Percentiles rank a stretch among this genome's conserved stretches.
Conservation (phyloP, 805 yeast genomes). For the Wickerhamomyces mucosus region DNA sequence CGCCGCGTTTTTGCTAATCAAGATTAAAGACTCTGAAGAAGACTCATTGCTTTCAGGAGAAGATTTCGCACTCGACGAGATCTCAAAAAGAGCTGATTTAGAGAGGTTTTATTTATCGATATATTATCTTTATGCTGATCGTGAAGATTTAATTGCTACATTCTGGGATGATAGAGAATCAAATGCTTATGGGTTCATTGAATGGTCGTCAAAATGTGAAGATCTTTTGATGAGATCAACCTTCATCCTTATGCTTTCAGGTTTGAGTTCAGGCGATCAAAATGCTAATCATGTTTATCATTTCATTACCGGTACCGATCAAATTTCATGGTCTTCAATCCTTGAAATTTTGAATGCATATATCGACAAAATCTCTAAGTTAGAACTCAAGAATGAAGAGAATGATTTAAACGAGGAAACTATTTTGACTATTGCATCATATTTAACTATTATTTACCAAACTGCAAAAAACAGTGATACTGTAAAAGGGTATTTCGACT, state of each 20-base stretch:
- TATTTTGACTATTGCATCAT: slow-evolving; percentile 61
- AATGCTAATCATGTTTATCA: slow-evolving; percentile 43
- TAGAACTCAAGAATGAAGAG: slow-evolving; percentile 29
- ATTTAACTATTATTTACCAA: slow-evolving; percentile 53
- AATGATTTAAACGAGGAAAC: slow-evolving; percentile 65
- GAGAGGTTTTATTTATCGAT: slow-evolving; percentile 79
- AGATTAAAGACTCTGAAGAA: slow-evolving; percentile 64
- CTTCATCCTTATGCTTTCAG: slow-evolving; percentile 68
- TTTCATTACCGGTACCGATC: slow-evolving; percentile 30
- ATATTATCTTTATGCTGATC: slow-evolving; percentile 53
- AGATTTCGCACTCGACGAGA: slow-evolving; percentile 46
- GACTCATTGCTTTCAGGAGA: slow-evolving; percentile 55
- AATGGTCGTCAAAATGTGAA: slow-evolving; percentile 81
- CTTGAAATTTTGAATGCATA: slow-evolving; percentile 46
- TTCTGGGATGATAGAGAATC: slow-evolving; percentile 67
- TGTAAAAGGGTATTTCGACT: slow-evolving; percentile 23
- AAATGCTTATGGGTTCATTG: slow-evolving; percentile 67
- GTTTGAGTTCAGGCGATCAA: slow-evolving; percentile 53
- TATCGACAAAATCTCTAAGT: slow-evolving; percentile 30
- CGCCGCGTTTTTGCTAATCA: slow-evolving; percentile 57
- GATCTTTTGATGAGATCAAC: slow-evolving; percentile 78
- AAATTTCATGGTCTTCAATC: slow-evolving; percentile 48
- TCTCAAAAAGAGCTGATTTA: slow-evolving; percentile 70
- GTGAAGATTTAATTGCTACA: slow-evolving; percentile 45
- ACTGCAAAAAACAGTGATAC: slow-evolving; percentile 34